phyloP scores from a whole-genome alignment of 2,329 filamentous ascomycete genomes.

The Bipolaris oryzae region DNA sequence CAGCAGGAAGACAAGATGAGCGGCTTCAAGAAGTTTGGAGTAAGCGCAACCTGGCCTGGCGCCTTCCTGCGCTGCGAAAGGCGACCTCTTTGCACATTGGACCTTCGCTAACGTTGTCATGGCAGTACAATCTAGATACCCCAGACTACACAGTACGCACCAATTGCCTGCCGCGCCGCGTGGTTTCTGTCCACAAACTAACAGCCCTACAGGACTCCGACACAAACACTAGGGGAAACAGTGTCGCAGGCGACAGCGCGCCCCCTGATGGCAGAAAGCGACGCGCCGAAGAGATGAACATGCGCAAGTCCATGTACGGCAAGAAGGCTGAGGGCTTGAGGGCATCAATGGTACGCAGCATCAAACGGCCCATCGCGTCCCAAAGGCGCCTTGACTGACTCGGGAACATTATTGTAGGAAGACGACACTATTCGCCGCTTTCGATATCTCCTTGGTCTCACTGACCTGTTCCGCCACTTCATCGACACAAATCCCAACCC shows the following conservation, averaged over 20 bases:
- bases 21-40: conserved; percentile 45
- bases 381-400: conserved; percentile 14
- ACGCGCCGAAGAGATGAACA: conserved; percentile 83
- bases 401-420: conserved; percentile 63
- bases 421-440: conserved; percentile 95
- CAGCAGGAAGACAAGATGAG: conserved; percentile 38
- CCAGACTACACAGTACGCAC: conserved; percentile 64
- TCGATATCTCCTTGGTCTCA: conserved; percentile 90
- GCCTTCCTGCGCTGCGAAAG: conserved; percentile 6
- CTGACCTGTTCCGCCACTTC: conserved; percentile 97
- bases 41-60: conserved; percentile 27
- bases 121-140: conserved; percentile 61
- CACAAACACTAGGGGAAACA: conserved; percentile 77
- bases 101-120: conserved; percentile 33
- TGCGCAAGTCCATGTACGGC: conserved; percentile 90
- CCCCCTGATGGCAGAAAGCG: conserved; percentile 78
- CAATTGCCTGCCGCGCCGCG: background rate
- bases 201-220: conserved; percentile 63
- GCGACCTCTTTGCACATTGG: background rate
- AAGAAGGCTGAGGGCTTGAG: conserved; percentile 93
- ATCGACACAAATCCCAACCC: conserved; percentile 98
- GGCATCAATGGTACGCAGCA: conserved; percentile 77
- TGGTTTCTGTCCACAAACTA: conserved; percentile 19
- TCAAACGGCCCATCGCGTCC: conserved; percentile 1
- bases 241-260: conserved; percentile 74